Evolutionary conservation across 2,329 filamentous ascomycete genomes (phyloP).

Genomic region (Dothiorella sarmentorum): DNA sequence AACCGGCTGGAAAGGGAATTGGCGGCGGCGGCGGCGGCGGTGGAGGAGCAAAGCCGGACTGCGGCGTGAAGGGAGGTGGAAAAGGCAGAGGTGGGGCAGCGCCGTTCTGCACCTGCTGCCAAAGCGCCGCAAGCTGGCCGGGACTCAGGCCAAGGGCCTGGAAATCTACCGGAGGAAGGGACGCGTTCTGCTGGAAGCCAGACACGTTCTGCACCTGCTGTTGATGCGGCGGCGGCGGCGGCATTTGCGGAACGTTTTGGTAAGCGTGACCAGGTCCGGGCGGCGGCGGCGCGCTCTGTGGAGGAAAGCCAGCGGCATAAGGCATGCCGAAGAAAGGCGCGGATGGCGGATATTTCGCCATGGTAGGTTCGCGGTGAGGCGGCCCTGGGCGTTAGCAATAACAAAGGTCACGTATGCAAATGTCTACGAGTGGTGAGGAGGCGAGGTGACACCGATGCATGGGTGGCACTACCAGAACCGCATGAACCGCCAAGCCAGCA

Average conservation of each 20-base stretch:
- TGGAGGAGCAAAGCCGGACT: conserved; percentile 23
- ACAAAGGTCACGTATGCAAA: conserved; percentile 13
- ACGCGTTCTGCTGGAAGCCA: conserved; percentile 25
- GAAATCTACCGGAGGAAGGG: conserved; percentile 24
- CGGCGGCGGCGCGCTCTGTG: conserved; percentile 8
- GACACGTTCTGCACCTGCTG: conserved; percentile 1
- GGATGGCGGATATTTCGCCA: conserved; percentile 17
- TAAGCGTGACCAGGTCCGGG: not conserved
- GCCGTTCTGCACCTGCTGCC: conserved; percentile 19
- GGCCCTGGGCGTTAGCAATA: conserved; percentile 17
- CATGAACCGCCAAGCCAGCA: conserved; percentile 13
- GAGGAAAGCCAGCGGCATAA: not conserved
- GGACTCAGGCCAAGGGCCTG: conserved; percentile 11
- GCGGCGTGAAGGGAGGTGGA: conserved; percentile 28
- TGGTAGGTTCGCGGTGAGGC: not conserved
- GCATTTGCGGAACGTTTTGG: conserved; percentile 6
- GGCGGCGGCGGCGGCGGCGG: conserved; percentile 27
- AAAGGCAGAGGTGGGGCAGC: conserved; percentile 25
- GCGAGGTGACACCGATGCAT: conserved; percentile 16
- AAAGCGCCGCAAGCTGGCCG: conserved; percentile 12
- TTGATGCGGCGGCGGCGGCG: not conserved
- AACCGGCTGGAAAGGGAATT: conserved; percentile 22
- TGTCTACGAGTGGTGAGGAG: not conserved
- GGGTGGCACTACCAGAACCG: conserved; percentile 13
- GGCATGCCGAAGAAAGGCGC: conserved; percentile 13